phyloP scores from a whole-genome alignment of 495 filamentous ascomycete genomes.

The Aspergillus sparsus region DNA sequence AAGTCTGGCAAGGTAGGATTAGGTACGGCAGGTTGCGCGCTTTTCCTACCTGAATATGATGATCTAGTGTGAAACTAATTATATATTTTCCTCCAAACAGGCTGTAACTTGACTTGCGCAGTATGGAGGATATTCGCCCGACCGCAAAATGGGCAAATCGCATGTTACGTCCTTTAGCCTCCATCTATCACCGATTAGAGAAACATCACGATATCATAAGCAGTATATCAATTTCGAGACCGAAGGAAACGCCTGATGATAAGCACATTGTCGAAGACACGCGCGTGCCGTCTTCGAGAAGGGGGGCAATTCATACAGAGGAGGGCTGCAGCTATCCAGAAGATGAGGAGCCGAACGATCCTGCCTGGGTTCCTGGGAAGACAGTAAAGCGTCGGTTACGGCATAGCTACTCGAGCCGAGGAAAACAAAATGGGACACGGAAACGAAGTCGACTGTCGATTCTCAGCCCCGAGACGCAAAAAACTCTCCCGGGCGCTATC shows the following conservation, averaged over 20 bases:
- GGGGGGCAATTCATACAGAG: constrained; percentile 2
- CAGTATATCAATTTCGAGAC: constrained; percentile 36
- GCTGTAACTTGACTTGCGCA: constrained; percentile 12
- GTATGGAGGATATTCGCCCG: constrained; percentile 46
- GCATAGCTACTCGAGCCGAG: constrained; percentile 43
- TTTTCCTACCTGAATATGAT: too few relatives aligned
- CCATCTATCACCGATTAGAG: constrained; percentile 46
- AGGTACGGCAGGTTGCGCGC: not conserved
- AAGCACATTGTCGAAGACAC: not conserved
- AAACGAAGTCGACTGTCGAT: constrained; percentile 37
- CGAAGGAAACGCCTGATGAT: constrained; percentile 19
- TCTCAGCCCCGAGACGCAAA: constrained; percentile 42
- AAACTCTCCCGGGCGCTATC: constrained; percentile 47
- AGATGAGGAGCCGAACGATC: constrained; percentile 42
- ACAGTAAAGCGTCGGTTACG: constrained; percentile 36
- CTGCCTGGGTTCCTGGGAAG: constrained; percentile 48
- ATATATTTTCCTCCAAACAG: not conserved
- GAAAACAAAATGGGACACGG: constrained; percentile 26
- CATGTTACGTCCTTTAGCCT: constrained; percentile 49
- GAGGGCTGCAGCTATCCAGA: constrained; percentile 32
- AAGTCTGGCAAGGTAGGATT: constrained; percentile 2
- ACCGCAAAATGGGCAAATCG: constrained; percentile 53
- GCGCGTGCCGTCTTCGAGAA: constrained; percentile 5
- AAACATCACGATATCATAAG: constrained; percentile 45
- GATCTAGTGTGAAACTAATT: not conserved